Conservation (phyloP, 2,329 filamentous ascomycete species). For the Apiospora hydei region DNA sequence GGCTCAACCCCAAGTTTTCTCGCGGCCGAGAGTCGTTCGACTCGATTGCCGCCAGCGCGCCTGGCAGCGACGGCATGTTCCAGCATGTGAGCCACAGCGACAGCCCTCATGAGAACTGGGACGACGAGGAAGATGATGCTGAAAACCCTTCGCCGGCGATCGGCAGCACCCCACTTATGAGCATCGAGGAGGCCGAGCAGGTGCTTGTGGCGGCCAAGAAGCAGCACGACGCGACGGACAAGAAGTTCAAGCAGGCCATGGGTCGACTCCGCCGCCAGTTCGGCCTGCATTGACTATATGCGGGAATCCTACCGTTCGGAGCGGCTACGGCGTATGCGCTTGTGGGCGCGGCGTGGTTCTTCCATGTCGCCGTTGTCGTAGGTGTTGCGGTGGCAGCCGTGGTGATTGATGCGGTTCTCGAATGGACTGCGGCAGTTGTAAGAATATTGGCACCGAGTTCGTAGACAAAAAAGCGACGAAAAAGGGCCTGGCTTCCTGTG, state of each 20-base stretch:
- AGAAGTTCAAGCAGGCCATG: conserved; percentile 43
- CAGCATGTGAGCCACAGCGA: conserved; percentile 29
- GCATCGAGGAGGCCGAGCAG: conserved; percentile 68
- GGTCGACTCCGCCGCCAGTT: conserved; percentile 39
- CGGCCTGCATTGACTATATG: conserved; percentile 29
- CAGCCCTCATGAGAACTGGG: conserved; percentile 40
- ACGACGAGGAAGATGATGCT: conserved; percentile 36
- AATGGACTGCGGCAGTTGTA: conserved; percentile 11
- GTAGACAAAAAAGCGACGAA: conserved; percentile 2
- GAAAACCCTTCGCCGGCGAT: conserved; percentile 43
- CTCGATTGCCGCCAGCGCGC: conserved; percentile 22
- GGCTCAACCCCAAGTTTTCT: conserved; percentile 36
- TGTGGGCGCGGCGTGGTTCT: conserved; percentile 11
- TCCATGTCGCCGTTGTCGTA: conserved; percentile 18
- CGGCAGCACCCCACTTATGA: conserved; percentile 63
- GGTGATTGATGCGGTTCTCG: conserved; percentile 16
- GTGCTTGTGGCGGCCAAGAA: conserved; percentile 50
- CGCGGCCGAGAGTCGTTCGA: conserved; percentile 22
- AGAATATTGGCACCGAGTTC: not conserved
- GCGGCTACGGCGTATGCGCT: conserved; percentile 10
- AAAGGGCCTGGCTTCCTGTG: not conserved
- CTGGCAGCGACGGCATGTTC: conserved; percentile 30
- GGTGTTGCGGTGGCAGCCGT: conserved; percentile 16
- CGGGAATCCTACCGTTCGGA: conserved; percentile 12
- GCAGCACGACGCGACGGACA: conserved; percentile 43